These are phyloP conservation scores for Eucalyptus fibrosa DNA, from an alignment of 345 rosid genomes.

Conservation along the genomic window DNA sequence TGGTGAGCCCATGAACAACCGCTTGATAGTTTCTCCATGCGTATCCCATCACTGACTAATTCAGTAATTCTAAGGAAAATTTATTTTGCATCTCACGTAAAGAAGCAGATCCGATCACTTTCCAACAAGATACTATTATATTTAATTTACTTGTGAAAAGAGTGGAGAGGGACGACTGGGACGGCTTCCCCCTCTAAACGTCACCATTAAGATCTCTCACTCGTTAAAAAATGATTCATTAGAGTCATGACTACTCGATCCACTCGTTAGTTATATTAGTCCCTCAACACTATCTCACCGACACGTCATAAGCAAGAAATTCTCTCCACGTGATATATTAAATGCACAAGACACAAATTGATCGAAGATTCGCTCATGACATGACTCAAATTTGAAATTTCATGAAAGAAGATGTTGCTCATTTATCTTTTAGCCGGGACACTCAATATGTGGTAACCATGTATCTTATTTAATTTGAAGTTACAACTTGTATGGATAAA, in stretches of 20 bases:
- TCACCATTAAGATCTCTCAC: background rate
- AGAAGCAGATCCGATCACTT: background rate
- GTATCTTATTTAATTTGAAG: background rate
- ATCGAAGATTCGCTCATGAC: rapidly evolving
- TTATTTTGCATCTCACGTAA: background rate
- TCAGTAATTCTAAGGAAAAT: background rate
- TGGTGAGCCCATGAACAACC: background rate
- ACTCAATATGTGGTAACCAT: background rate
- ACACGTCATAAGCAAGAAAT: background rate
- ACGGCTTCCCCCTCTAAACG: background rate
- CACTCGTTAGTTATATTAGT: background rate
- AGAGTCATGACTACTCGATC: background rate
- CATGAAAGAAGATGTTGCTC: background rate
- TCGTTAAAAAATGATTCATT: background rate
- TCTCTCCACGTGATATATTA: background rate
- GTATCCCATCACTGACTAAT: background rate
- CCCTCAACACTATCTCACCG: background rate
- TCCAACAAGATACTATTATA: background rate
- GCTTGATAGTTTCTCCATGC: background rate
- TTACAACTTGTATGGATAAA: background rate
- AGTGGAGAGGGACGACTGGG: background rate
- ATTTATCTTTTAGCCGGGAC: background rate
- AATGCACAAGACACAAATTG: background rate
- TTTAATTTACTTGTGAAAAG: background rate
- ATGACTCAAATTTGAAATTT: background rate